Base-by-base conservation (phyloP, 2,329 filamentous ascomycete genomes). In the Fonsecaea erecta region DNA sequence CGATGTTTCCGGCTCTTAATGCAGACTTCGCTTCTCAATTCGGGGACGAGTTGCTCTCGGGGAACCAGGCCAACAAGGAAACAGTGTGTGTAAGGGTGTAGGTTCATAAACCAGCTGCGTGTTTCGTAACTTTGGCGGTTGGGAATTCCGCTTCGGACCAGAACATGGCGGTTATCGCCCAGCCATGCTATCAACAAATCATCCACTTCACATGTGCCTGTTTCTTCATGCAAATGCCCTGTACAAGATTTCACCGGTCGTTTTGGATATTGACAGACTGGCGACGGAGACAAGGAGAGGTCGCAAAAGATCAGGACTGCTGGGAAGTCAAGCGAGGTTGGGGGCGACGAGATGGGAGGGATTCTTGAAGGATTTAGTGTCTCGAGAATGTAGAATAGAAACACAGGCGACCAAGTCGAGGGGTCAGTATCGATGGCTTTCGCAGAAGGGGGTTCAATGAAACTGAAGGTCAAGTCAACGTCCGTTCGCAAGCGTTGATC, bases 121-220 rank as follows among this genome's bases (percentile, higher is more conserved):
- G 43, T 62, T 46, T 52, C 26, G 59, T 54, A 63, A 26, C 55
- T 34, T 21, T 46, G 28, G 62, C 37, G 32, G 52, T 57, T 51
- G 62, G 54, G 58, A 32, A 59, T 62, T 60, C 46, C 59, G 35
- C 54, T 56, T 62, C 32, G 59, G 59, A 60, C 65, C 65, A 67
- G 62, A 65, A 65, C 65, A 67, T 67, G 65, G 62, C 54, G 62
- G 14, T 60, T 35, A 62, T 67, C 54, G 65, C 40, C 55, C 59
- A 30, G 65, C 54, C 65, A 67, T 67, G 21, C 24, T 52, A 35
- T 46, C 26, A 21, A 40, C 55, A 16, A 48, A n/a, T 26, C 58
- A n/a, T 52, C 60, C 34, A 46, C 26, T 43, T 60, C 57, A 37
- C 57, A 43, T 52, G 48, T 52, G 35, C 26, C 60, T 37, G 21